Percentiles rank a stretch among this genome's conserved stretches.
phyloP scores from a whole-genome alignment of 176 grass and related monocot species.

The Bolboschoenus planiculmis region DNA sequence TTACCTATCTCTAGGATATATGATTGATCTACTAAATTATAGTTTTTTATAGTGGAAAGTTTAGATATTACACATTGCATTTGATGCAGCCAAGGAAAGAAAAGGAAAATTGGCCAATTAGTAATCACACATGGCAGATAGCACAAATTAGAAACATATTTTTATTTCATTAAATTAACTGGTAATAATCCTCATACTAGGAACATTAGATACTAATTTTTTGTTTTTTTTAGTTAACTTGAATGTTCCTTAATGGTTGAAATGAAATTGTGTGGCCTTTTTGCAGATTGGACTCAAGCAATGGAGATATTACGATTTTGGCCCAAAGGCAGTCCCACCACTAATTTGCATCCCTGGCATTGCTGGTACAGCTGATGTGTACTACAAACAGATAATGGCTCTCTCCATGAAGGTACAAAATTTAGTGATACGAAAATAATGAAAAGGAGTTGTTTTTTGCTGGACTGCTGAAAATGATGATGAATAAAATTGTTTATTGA shows the following conservation, averaged over 20 bases:
- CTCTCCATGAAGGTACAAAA: constrained; percentile 71
- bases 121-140: not conserved
- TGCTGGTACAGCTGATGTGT: constrained; percentile 93
- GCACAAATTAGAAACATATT: not conserved
- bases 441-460: not conserved
- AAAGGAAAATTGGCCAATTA: not conserved
- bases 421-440: not conserved
- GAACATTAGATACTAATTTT: not conserved
- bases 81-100: not conserved
- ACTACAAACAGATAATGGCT: constrained; percentile 98
- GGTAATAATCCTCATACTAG: not conserved
- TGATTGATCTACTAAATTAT: constrained; percentile 14
- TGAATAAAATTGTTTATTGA: not conserved
- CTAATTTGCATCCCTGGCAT: constrained; percentile 94
- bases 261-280: not conserved
- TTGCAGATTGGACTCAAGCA: constrained; percentile 80
- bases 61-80: not conserved
- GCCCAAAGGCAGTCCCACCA: constrained; percentile 74
- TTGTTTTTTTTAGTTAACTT: not conserved
- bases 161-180: constrained; percentile 4
- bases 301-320: constrained; percentile 99
- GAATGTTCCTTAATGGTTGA: not conserved
- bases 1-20: not conserved
- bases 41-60: not conserved
- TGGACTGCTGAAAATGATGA: not conserved